phyloP scores from a whole-genome alignment of 768 basidiomycete genomes.

The Cystobasidium tubakii region DNA sequence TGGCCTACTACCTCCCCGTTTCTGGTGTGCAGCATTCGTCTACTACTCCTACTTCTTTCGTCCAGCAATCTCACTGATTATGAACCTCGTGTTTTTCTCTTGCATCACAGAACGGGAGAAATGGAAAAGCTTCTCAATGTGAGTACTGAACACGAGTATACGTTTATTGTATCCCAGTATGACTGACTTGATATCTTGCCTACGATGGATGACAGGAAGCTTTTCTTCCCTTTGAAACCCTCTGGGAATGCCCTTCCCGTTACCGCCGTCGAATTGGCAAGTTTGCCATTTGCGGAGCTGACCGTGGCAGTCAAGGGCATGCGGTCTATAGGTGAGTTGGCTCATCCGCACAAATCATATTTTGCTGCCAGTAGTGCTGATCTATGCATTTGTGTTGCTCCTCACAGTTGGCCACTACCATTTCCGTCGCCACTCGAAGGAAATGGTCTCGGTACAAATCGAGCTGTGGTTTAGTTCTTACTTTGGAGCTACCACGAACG shows the following conservation, averaged over 20 bases:
- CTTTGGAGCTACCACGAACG: background rate
- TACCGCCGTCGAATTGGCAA: background rate
- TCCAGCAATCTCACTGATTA: no score
- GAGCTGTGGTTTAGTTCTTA: constrained; percentile 16
- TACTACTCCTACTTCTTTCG: no score
- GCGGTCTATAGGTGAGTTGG: background rate
- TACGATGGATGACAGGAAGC: no score
- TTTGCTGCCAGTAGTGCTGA: no score
- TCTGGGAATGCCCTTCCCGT: background rate
- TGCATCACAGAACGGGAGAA: background rate
- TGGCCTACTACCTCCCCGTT: background rate
- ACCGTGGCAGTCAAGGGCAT: background rate
- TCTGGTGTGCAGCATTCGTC: background rate
- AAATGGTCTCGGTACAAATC: background rate
- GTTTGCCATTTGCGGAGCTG: background rate
- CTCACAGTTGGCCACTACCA: background rate
- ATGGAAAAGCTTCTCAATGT: background rate
- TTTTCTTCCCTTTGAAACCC: background rate
- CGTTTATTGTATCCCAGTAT: no score
- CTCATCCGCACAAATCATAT: no score
- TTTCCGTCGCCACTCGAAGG: background rate
- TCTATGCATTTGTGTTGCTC: no score
- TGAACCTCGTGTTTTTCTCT: background rate
- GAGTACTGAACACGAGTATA: background rate
- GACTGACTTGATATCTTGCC: no score